Percentiles rank a stretch among this genome's conserved stretches.
Conservation (phyloP, 169 alveolate species). For the Plasmodium reichenowi region DNA sequence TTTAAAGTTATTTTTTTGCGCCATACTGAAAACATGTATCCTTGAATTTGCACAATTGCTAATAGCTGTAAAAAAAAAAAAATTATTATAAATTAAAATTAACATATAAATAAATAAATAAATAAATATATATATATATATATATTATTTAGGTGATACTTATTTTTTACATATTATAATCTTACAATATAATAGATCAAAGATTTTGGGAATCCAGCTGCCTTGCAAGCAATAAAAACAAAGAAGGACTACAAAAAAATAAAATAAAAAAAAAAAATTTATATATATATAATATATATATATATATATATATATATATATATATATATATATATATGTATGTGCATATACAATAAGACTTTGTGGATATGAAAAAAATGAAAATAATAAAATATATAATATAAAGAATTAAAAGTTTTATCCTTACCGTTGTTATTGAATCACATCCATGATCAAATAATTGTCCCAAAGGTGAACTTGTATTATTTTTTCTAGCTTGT, state of each 20-base stretch:
- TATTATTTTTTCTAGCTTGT: constrained; percentile 90
- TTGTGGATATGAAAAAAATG: constrained; percentile 11
- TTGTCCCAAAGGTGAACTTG: constrained; percentile 91
- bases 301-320: not conserved
- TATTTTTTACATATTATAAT: constrained; percentile 9
- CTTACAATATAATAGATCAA: constrained; percentile 10
- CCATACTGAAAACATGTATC: constrained; percentile 38
- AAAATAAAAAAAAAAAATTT: too few relatives aligned
- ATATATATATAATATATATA: constrained; percentile 13
- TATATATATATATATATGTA: too few relatives aligned
- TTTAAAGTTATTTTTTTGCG: not conserved
- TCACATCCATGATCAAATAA: constrained; percentile 94
- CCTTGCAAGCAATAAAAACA: constrained; percentile 29
- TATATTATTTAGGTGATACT: not conserved
- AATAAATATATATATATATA: not conserved
- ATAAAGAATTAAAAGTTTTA: constrained; percentile 1
- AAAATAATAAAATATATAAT: not conserved
- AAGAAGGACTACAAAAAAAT: constrained; percentile 30
- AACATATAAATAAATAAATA: not conserved
- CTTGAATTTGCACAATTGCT: constrained; percentile 15
- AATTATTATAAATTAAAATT: not conserved
- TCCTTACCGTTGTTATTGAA: constrained; percentile 80
- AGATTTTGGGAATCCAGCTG: constrained; percentile 25
- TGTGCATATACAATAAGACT: not conserved
- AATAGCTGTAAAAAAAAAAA: constrained; percentile 14